Base-by-base conservation (phyloP, 169 alveolate genomes). In the Plasmodium blacklocki region DNA sequence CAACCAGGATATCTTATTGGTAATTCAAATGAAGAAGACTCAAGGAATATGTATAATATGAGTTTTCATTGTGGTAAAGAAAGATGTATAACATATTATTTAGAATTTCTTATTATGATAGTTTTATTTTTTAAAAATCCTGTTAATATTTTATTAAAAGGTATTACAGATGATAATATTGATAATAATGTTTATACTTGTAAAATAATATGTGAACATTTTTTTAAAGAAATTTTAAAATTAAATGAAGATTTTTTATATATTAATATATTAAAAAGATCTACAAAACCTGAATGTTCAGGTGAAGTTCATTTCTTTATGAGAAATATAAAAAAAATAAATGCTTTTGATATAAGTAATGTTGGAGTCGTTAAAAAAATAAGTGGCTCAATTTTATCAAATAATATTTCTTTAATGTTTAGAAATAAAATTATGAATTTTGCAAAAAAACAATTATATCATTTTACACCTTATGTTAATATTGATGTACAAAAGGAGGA, bases 1-100 rank as follows among this genome's bases (percentile, higher is more conserved):
- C 62, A 86, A 59, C 92, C 92, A 21, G 92, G 92, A n/a, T 86
- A 71, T 62, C 73, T 86, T 71, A 71, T 86, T 45, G 92, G 92
- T 52, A 86, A 86, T 39, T 74, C 73, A 47, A 72, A 39, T 47
- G 92, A 86, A 59, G 92, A 86, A 72, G 67, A 62, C 14, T 21
- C 62, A 23, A 86, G 50, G 58, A 72, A 73, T 62, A 75, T 71
- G 49, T 86, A 59, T 21, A 64, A 86, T 58, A 86, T 23, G n/a
- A 43, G 63, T 0, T 86, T 86, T 32, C 70, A 86, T 74, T 86
- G 92, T 86, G 92, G 92, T 26, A 86, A 86, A 19, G 92, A 86
- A 86, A 86, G 92, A 72, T 72, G 87, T 39, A 86, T 86, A 45
- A 72, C 88, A 4, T 86, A 86, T 67, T 86, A 71, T 64, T 21